phyloP scores from a whole-genome alignment of 257 asterid species.

The Gardenia jasminoides region DNA sequence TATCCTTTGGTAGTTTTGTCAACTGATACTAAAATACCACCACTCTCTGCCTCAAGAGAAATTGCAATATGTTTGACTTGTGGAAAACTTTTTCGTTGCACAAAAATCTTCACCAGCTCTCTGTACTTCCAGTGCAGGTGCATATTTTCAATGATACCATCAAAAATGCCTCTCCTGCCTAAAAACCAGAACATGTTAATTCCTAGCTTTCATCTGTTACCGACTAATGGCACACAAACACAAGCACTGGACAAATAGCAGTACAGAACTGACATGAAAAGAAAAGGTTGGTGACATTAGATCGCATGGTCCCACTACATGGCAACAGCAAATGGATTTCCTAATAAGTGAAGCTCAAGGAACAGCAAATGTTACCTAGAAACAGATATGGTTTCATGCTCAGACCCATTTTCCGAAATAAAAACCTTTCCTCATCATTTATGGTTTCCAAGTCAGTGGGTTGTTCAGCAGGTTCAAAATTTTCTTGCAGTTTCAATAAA shows the following conservation, averaged over 20 bases:
- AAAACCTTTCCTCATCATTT: constrained; percentile 79
- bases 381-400: constrained; percentile 85
- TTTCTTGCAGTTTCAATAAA: constrained; percentile 54
- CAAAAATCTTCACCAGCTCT: constrained; percentile 81
- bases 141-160: constrained; percentile 90
- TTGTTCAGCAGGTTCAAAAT: constrained; percentile 55
- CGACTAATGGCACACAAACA: neutral
- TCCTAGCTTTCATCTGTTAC: constrained; percentile 11
- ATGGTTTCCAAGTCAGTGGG: constrained; percentile 86
- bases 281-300: neutral
- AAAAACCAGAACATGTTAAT: constrained; percentile 14
- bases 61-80: constrained; percentile 83
- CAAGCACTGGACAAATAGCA: neutral
- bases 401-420: constrained; percentile 75
- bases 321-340: neutral
- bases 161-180: constrained; percentile 90
- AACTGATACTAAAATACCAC: constrained; percentile 82
- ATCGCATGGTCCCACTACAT: neutral
- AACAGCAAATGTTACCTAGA: constrained; percentile 50
- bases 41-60: constrained; percentile 88
- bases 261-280: neutral
- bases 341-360: neutral
- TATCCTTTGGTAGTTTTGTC: constrained; percentile 70
- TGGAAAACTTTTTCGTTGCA: constrained; percentile 53
- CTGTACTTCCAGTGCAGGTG: constrained; percentile 94